Base-by-base conservation (phyloP, 202 grass and related monocot genomes). In the Schoenoplectus tabernaemontani region DNA sequence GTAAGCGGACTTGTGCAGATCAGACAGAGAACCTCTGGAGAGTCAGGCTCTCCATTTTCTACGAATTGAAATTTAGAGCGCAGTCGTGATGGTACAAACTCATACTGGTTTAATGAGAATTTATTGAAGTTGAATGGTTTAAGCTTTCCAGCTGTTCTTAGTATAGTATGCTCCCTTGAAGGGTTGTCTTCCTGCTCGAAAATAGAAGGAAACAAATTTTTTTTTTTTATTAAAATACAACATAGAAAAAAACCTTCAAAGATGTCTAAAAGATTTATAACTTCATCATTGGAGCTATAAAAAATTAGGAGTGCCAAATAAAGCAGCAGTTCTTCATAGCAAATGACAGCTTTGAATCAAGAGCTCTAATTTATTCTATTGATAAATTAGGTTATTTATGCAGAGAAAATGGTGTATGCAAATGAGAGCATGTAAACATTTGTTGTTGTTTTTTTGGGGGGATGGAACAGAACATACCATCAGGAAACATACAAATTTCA, bases 101-200 rank as follows among this genome's bases (percentile, higher is more conserved):
- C 88, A 43, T 91, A 96, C n/a, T 84, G 85, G 38, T 93, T 82
- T 88, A 59, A 90, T 47, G 87, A 83, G 46, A 96, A 96, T 86
- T 96, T 93, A 64, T 99, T 96, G 85, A 99, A 96, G 78, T 76
- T 83, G 77, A 99, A 93, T 32, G 92, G 96, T 43, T 88, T 96
- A 63, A 99, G 90, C 83, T 99, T 99, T 83, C 92, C 90, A 48
- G 90, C 90, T 83, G 96, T 96, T 89, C 96, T 91, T 74, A 99
- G 81, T 82, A 99, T 91, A 38, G 90, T 93, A 82, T 91, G 92
- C 79, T 99, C 96, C 65, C 96, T 84, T 69, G 92, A 91, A 76
- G 87, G 90, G 39, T 99, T 96, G 51, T 99, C 96, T 85, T 96
- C 90, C 90, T 99, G 85, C 16, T 37, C 6, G 19, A 75, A 77